Percentiles rank a stretch among this genome's conserved stretches.
Evolutionary conservation across 331 rosid genomes (phyloP).

Genomic region (Quercus phellos): DNA sequence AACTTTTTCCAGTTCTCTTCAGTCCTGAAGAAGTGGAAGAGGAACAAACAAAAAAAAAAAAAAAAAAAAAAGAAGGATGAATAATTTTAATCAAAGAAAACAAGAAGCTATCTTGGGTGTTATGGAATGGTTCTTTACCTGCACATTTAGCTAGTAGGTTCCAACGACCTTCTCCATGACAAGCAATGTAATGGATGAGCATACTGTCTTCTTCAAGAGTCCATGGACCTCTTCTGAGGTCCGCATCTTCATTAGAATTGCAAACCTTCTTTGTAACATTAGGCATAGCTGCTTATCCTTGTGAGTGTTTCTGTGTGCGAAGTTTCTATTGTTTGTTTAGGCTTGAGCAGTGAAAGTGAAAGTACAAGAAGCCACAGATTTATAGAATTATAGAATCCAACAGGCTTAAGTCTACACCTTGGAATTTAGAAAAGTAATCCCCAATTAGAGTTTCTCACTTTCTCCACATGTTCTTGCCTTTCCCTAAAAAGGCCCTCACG

Average conservation of each 20-base stretch:
- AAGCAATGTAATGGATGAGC: constrained; percentile 71
- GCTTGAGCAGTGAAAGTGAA: constrained; percentile 21
- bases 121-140: constrained; percentile 33
- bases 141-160: constrained; percentile 77
- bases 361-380: constrained; percentile 9
- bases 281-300: constrained; percentile 43
- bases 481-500: neutral
- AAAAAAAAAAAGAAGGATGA: neutral
- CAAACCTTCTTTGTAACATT: constrained; percentile 29
- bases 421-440: constrained; percentile 9
- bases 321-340: neutral
- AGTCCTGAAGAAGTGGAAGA: constrained; percentile 46
- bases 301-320: neutral
- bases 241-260: constrained; percentile 42
- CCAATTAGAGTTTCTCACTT: constrained; percentile 18
- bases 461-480: constrained; percentile 25
- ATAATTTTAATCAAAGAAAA: neutral
- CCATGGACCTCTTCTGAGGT: constrained; percentile 87
- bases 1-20: constrained; percentile 93
- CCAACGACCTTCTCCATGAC: constrained; percentile 95
- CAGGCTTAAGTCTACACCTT: constrained; percentile 10
- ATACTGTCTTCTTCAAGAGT: constrained; percentile 87
- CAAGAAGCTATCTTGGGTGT: neutral
- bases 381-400: constrained; percentile 41
- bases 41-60: neutral